phyloP scores from a whole-genome alignment of 225 moss, liverwort and hornwort genomes.

The Sphagnum tenellum region DNA sequence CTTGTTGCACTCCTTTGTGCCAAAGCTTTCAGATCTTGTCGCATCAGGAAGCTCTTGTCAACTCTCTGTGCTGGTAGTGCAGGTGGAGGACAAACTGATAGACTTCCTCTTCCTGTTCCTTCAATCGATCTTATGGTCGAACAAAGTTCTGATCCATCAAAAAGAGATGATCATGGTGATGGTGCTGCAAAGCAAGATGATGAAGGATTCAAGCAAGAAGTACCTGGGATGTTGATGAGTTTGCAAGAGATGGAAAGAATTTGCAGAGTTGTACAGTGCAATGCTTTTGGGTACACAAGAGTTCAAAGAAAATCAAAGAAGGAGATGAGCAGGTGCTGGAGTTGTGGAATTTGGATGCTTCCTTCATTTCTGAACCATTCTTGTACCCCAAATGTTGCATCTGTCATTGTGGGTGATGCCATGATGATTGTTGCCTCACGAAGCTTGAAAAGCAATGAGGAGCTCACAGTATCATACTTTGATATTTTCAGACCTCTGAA shows the following conservation, averaged over 20 bases:
- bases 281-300: constrained; percentile 38
- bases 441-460: constrained; percentile 17
- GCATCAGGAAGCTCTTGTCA: constrained; percentile 8
- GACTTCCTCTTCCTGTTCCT: constrained; percentile 10
- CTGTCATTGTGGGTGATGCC: constrained; percentile 26
- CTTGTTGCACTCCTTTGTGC: constrained; percentile 8
- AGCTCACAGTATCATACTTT: constrained; percentile 46
- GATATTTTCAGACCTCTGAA: constrained; percentile 34
- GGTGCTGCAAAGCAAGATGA: no score
- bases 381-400: constrained; percentile 35
- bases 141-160: no score
- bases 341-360: constrained; percentile 38
- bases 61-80: constrained; percentile 3
- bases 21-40: constrained; percentile 9
- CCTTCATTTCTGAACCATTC: constrained; percentile 62
- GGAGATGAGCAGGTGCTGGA: constrained; percentile 17
- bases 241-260: constrained; percentile 4
- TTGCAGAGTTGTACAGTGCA: constrained; percentile 31
- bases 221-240: no score
- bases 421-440: constrained; percentile 38
- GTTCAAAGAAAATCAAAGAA: constrained; percentile 6
- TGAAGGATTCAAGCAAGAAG: no score
- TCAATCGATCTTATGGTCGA: constrained; percentile 9
- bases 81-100: constrained; percentile 2
- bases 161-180: no score